These are phyloP conservation scores for Camellia japonica DNA, from an alignment of 148 eudicot species.

Conservation along the genomic window DNA sequence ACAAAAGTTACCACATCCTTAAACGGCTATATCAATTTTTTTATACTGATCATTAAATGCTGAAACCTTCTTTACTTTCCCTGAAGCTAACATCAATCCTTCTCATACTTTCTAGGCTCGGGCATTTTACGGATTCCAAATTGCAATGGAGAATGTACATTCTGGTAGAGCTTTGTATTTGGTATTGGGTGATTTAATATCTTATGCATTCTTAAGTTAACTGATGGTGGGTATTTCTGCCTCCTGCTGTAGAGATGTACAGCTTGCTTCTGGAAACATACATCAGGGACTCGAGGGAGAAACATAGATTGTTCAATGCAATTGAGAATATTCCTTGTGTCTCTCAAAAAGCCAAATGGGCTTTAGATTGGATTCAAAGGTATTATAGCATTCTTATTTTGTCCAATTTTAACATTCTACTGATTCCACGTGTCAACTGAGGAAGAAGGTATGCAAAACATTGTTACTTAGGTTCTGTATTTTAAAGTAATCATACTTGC, in stretches of 20 bases:
- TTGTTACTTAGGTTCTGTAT: background rate
- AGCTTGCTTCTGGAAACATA: constrained; percentile 75
- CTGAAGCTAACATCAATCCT: constrained; percentile 7
- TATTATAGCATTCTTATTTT: constrained; percentile 9
- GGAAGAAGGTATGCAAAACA: background rate
- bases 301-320: constrained; percentile 66
- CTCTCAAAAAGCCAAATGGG: constrained; percentile 73
- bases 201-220: constrained; percentile 2
- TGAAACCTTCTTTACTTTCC: background rate
- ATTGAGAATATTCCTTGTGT: constrained; percentile 77
- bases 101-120: constrained; percentile 51
- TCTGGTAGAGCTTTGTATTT: constrained; percentile 45
- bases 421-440: background rate
- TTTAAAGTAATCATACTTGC: background rate
- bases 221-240: constrained; percentile 5
- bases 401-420: background rate
- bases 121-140: constrained; percentile 93
- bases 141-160: constrained; percentile 84
- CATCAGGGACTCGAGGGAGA: constrained; percentile 31
- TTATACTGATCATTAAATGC: background rate
- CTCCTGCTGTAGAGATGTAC: constrained; percentile 64
- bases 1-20: background rate
- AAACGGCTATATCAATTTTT: background rate
- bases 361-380: constrained; percentile 77
- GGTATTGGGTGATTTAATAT: background rate